Evolutionary conservation across 2,329 filamentous ascomycete species (phyloP).

Genomic region (Fusarium equiseti): DNA sequence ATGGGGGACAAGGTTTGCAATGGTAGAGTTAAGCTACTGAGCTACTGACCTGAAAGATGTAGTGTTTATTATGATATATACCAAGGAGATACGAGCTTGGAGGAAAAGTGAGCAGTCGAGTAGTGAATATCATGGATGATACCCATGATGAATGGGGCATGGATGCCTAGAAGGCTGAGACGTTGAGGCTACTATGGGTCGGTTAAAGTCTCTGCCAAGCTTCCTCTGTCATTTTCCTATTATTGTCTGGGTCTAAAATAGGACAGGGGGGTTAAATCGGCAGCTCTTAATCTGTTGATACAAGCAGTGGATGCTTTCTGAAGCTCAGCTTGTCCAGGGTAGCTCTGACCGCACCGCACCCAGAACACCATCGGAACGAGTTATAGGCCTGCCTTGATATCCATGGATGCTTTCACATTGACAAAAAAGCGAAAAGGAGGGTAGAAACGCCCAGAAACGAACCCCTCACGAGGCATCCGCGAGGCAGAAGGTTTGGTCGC

Average conservation of each 20-base stretch:
- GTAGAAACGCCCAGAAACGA: not conserved
- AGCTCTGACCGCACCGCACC: not conserved
- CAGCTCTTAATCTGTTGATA: not conserved
- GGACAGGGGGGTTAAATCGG: not conserved
- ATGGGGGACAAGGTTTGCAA: constrained; percentile 34
- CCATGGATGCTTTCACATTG: not conserved
- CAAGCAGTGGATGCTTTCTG: not conserved
- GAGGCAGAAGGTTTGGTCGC: constrained; percentile 20
- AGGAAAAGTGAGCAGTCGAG: not conserved
- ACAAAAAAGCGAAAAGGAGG: not conserved
- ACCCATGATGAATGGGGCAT: not conserved
- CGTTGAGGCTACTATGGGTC: not conserved
- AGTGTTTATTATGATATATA: constrained; percentile 20
- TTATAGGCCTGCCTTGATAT: not conserved
- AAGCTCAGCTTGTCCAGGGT: not conserved
- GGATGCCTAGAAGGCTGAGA: constrained; percentile 23
- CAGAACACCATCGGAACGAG: not conserved
- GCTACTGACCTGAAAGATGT: constrained; percentile 41
- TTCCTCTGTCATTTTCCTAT: not conserved
- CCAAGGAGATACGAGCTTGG: not conserved
- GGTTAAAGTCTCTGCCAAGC: not conserved
- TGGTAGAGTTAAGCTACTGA: constrained; percentile 14
- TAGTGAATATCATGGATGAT: not conserved
- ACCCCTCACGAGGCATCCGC: constrained; percentile 27
- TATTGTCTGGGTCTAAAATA: not conserved